Evolutionary conservation across 108 stramenopile genomes (phyloP).

Genomic region (Conticribra guillardii): DNA sequence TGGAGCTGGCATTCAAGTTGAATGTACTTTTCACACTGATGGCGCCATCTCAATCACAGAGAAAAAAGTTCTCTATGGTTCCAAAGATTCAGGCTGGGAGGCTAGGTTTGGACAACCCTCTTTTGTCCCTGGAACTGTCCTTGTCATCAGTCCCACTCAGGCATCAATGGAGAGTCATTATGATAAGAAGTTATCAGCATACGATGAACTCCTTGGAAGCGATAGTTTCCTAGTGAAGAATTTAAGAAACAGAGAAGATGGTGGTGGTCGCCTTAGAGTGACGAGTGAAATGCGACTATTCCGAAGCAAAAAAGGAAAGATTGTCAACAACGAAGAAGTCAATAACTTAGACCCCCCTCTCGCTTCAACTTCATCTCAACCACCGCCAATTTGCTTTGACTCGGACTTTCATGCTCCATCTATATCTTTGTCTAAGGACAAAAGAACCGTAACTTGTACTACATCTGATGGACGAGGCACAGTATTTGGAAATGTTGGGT

Average conservation of each 20-base stretch:
- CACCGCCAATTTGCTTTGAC: conserved; percentile 76
- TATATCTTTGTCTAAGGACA: conserved; percentile 70
- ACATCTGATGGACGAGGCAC: conserved; percentile 77
- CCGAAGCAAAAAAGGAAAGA: conserved; percentile 41
- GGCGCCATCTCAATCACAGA: conserved; percentile 71
- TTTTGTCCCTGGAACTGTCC: conserved; percentile 70
- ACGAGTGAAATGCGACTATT: conserved; percentile 67
- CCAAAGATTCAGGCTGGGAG: conserved; percentile 88
- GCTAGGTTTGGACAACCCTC: conserved; percentile 85
- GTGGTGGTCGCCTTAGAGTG: conserved; percentile 60
- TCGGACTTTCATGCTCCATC: conserved; percentile 71
- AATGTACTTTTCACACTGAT: conserved; percentile 57
- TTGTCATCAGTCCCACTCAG: conserved; percentile 53
- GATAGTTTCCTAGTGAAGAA: conserved; percentile 52
- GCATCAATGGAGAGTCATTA: conserved; percentile 23
- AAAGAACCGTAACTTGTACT: conserved; percentile 69
- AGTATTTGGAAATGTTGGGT: conserved; percentile 79
- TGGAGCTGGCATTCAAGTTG: conserved; percentile 74
- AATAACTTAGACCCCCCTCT: neutral
- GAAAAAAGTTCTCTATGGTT: conserved; percentile 69
- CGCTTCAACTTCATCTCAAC: conserved; percentile 35
- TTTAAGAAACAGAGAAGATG: conserved; percentile 65
- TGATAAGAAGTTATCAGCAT: conserved; percentile 47
- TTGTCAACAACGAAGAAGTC: neutral
- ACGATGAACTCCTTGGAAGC: conserved; percentile 69